These are phyloP conservation scores for Anethum foeniculum DNA, from an alignment of 140 eudicot genomes.

Conservation along the genomic window DNA sequence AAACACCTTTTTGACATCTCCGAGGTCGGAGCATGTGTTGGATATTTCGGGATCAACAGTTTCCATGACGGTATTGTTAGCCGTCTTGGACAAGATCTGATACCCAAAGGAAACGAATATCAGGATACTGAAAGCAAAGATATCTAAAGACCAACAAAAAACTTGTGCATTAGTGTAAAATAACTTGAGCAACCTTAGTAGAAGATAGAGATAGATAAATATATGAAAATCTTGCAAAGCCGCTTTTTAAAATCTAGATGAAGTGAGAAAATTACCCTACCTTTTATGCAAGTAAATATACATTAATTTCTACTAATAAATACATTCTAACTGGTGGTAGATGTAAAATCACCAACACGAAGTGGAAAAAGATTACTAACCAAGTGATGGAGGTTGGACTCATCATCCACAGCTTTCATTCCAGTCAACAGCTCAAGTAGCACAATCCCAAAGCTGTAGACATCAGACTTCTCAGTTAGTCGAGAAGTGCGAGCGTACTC, in stretches of 20 bases:
- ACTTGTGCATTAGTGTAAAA: background rate
- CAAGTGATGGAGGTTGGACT: conserved; percentile 89
- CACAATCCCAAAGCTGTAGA: conserved; percentile 88
- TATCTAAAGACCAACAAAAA: background rate
- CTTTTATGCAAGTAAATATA: background rate
- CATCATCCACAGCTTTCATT: conserved; percentile 88
- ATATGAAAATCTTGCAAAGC: background rate
- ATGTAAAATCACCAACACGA: background rate
- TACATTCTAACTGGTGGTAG: background rate
- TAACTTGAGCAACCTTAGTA: background rate
- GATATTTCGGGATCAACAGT: conserved; percentile 74
- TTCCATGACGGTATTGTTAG: conserved; percentile 86
- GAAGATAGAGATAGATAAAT: background rate
- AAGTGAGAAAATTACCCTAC: background rate
- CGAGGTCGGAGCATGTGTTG: conserved; percentile 65
- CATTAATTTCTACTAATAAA: background rate
- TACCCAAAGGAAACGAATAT: background rate
- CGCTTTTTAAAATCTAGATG: background rate
- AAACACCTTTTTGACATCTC: conserved; percentile 71
- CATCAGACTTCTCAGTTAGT: conserved; percentile 93
- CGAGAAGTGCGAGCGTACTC: conserved; percentile 98
- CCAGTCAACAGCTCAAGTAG: conserved; percentile 87
- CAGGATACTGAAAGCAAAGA: background rate
- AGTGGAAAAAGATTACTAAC: conserved; percentile 32
- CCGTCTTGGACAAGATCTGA: conserved; percentile 77